Evolutionary conservation across 2,329 filamentous ascomycete species (phyloP), one percentile per base, ranked within the genome.

Genomic region (Colletotrichum abscissum): DNA sequence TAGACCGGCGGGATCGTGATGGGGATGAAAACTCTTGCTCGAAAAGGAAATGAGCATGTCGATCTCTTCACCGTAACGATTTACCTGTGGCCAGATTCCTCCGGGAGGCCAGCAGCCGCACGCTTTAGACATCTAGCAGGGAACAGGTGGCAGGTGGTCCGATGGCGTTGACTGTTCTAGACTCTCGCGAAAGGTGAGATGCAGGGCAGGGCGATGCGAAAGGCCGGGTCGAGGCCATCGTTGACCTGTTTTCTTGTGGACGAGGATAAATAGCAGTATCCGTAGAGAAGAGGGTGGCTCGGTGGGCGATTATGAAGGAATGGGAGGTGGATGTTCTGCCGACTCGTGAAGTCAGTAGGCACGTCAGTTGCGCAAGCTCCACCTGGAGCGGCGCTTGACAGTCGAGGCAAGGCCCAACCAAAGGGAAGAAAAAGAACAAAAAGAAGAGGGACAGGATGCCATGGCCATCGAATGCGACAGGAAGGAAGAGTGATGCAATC

Each of bases 401-500:
- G 33, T 35, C 11, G n/a, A 30, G 66, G 35, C 35, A 28, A 33
- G 11, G 22, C 12, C 49, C 19, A 14, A 54, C 19, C 30, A 22
- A 59, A 19, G 22, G 33, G 55, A 49, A 35, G 22, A 33, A 8
- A 12, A n/a, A 49, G 26, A 19, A 54, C 24, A 42, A 19, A 38
- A 14, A 3, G 30, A 26, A 35, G 38, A 33, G 56, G 11, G 35
- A 14, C 56, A 46, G 19, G 49, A 33, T 42, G 38, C 38, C 38
- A 42, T 42, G 38, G 38, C 38, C 35, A 56, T 58, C 52, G 63
- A 63, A 55, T 56, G 59, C 67, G 72, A 73, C 62, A 49, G 49
- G 65, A 68, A 70, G 60, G 60, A 26, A 70, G 55, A 66, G 74
- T 75, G 74, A 75, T 75, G 74, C 74, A 75, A 75, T 75, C 60